Evolutionary conservation across 768 basidiomycete species (phyloP).

Genomic region (Lactarius hatsudake): DNA sequence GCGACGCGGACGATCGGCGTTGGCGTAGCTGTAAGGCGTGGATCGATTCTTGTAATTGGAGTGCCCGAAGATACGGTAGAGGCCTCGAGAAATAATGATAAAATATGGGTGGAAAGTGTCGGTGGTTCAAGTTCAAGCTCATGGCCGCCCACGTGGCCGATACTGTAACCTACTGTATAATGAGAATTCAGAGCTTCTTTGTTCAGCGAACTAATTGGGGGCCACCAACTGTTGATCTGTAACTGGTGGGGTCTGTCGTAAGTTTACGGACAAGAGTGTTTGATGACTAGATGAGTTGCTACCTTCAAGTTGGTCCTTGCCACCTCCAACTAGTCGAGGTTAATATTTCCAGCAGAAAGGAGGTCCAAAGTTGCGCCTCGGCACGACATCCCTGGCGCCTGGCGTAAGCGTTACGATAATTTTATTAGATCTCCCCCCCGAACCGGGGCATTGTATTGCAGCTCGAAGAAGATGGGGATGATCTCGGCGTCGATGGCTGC

Average conservation of each 20-base stretch:
- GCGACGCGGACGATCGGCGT: slow-evolving; percentile 41
- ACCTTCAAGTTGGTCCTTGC: neutral
- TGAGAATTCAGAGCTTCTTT: neutral
- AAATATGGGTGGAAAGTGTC: slow-evolving; percentile 55
- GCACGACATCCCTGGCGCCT: neutral
- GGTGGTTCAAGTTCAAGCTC: neutral
- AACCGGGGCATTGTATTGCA: neutral
- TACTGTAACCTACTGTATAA: neutral
- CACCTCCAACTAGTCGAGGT: neutral
- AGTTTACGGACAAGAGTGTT: neutral
- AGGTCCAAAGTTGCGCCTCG: neutral
- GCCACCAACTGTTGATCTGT: neutral
- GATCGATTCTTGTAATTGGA: slow-evolving; percentile 67
- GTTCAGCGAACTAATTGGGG: neutral
- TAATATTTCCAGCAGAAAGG: neutral
- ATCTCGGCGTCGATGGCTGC: neutral
- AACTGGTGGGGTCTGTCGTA: neutral
- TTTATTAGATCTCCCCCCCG: neutral
- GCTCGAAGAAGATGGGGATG: neutral
- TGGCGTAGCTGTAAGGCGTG: slow-evolving; percentile 62
- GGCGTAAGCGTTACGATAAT: neutral
- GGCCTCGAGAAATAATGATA: slow-evolving; percentile 80
- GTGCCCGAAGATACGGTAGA: slow-evolving; percentile 67
- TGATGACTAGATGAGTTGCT: neutral
- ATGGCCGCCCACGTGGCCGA: neutral